Base-by-base conservation (phyloP, 257 asterid genomes). In the Ballota nigra region DNA sequence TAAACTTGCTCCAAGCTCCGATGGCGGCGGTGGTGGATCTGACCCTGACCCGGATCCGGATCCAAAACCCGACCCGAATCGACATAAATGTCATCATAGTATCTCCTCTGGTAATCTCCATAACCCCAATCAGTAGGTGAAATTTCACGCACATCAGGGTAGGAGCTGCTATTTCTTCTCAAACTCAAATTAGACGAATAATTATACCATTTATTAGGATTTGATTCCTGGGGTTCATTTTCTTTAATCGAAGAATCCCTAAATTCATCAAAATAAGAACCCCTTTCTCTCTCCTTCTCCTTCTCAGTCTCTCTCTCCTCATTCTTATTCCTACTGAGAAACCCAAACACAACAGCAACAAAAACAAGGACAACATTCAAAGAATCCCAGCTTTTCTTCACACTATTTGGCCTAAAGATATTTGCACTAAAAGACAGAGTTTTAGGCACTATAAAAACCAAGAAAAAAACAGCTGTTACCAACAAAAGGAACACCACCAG, bases 321-420 rank as follows among this genome's bases (percentile, higher is more conserved):
- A 73, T 84, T 86, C 61, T 70, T 82, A 81, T 75, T 88, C 60
- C 88, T 91, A 61, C 95, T 86, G 0, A 89, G 90, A 75, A 94
- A 79, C 2, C 98, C 98, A 77, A 91, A 89, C 45, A 87, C 77
- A 2, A 91, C 77, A 53, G 98, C 98, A 18, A 86, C 83, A 36
- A 93, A 73, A 69, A 93, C 97, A 33, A 93, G 83, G 0, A 85
- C 77, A 0, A 85, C 34, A 70, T 91, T 93, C 73, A 93, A 72
- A 18, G 96, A 87, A 83, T 89, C 98, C 98, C 98, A 93, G 70
- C 94, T 91, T 47, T 80, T 91, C 72, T 85, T 89, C 2, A 93
- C 96, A 59, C 77, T 81, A 49, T 76, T 91, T 11, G 98, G 96
- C 80, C 73, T 85, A 69, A 93, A 85, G 76, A 93, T 74, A 56